These are phyloP conservation scores for Pogostemon cablin DNA, from an alignment of 257 asterid genomes.

Conservation along the genomic window DNA sequence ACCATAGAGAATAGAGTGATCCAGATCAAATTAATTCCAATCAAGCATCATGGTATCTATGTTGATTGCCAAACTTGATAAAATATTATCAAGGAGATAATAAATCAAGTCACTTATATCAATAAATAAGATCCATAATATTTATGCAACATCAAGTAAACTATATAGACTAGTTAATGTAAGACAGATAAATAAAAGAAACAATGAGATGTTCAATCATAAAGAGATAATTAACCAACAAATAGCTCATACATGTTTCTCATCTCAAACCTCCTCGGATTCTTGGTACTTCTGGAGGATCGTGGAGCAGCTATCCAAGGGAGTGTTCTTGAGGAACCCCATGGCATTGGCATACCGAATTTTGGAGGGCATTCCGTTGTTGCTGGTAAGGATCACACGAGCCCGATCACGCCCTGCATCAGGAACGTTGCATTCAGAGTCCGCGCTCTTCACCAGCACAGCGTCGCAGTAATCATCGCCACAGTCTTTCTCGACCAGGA, in stretches of 20 bases:
- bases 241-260: no score
- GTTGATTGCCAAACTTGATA: no score
- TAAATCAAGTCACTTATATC: not conserved
- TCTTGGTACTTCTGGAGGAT: slow-evolving; percentile 69
- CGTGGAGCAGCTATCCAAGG: slow-evolving; percentile 60
- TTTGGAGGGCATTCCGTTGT: slow-evolving; percentile 69
- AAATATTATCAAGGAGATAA: not conserved
- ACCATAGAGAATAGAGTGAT: no score
- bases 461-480: slow-evolving; percentile 77
- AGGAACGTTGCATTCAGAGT: slow-evolving; percentile 49
- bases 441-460: slow-evolving; percentile 48
- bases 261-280: not conserved
- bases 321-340: slow-evolving; percentile 53
- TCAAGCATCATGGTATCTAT: not conserved
- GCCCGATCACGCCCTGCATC: slow-evolving; percentile 71
- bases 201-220: slow-evolving; percentile 19
- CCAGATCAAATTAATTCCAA: no score
- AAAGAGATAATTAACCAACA: slow-evolving; percentile 21
- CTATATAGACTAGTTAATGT: slow-evolving; percentile 20
- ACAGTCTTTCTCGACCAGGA: slow-evolving; percentile 54
- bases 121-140: slow-evolving; percentile 20
- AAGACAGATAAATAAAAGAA: slow-evolving; percentile 10
- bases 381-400: slow-evolving; percentile 64
- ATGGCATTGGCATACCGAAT: slow-evolving; percentile 62
- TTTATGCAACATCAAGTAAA: slow-evolving; percentile 15